phyloP scores from a whole-genome alignment of 2,329 filamentous ascomycete genomes.

The Biscogniauxia mediterranea region DNA sequence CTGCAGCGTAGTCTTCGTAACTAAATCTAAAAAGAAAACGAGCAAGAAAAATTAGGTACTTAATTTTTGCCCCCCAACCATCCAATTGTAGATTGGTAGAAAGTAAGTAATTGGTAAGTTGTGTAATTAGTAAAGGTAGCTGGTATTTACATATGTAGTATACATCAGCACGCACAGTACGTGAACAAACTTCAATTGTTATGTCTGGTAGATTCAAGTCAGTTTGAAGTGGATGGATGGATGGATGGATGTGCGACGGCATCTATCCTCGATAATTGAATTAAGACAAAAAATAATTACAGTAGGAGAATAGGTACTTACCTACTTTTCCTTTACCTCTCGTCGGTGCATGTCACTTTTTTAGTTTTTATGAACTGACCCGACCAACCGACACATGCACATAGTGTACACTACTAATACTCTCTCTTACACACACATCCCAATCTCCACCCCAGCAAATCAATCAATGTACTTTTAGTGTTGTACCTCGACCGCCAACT shows the following conservation, averaged over 20 bases:
- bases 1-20: not conserved
- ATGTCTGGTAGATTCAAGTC: not conserved
- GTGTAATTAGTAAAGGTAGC: not conserved
- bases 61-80: constrained; percentile 7
- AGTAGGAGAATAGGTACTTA: not conserved
- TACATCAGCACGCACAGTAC: constrained; percentile 11
- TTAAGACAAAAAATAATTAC: not conserved
- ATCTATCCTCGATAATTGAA: not conserved
- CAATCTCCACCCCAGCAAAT: not conserved
- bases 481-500: not conserved
- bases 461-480: not conserved
- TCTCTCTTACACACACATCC: not conserved
- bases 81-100: not conserved
- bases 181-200: not conserved
- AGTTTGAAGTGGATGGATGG: not conserved
- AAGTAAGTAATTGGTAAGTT: not conserved
- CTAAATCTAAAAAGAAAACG: too few relatives aligned
- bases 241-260: not conserved
- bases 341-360: not conserved
- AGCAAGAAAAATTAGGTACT: too few relatives aligned
- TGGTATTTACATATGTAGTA: not conserved
- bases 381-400: not conserved
- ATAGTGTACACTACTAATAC: too few relatives aligned
- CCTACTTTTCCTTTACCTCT: not conserved
- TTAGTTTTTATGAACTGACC: not conserved